These are phyloP conservation scores for Melaleuca quinquenervia DNA, from an alignment of 345 rosid species.

Conservation along the genomic window DNA sequence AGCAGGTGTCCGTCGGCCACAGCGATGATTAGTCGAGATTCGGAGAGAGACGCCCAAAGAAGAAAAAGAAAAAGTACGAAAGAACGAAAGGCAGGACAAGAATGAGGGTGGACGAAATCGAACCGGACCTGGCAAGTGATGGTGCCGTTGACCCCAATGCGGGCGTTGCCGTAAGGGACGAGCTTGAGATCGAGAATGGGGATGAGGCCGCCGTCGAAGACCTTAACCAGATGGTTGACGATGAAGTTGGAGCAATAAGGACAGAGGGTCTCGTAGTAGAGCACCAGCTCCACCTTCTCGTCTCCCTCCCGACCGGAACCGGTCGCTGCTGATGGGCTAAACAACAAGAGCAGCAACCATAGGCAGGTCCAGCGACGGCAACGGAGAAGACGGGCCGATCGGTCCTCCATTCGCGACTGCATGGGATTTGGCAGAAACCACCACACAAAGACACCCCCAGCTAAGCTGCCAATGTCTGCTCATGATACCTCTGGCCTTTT, in stretches of 20 bases:
- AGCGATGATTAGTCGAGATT: not conserved
- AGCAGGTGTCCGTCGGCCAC: not conserved
- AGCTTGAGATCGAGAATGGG: constrained; percentile 33
- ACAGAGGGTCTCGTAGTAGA: constrained; percentile 41
- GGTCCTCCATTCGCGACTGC: not conserved
- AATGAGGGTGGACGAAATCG: not conserved
- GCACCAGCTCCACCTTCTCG: constrained; percentile 1
- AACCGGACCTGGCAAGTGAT: constrained; percentile 29
- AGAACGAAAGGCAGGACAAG: not conserved
- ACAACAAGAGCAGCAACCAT: not conserved
- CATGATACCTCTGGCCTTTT: not conserved
- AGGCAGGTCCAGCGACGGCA: not conserved
- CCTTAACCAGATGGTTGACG: constrained; percentile 11
- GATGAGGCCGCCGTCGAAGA: constrained; percentile 15
- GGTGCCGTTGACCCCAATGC: constrained; percentile 6
- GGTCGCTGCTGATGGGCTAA: not conserved
- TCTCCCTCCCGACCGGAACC: not conserved
- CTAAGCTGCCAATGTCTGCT: not conserved
- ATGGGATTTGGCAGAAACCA: fast-evolving
- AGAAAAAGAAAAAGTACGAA: fast-evolving
- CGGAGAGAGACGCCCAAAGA: not conserved
- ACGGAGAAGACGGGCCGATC: not conserved
- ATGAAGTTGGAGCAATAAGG: constrained; percentile 31
- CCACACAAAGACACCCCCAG: not conserved
- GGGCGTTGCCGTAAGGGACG: constrained; percentile 42